phyloP scores from a whole-genome alignment of 306 rosid species.

The Quercus parvula region DNA sequence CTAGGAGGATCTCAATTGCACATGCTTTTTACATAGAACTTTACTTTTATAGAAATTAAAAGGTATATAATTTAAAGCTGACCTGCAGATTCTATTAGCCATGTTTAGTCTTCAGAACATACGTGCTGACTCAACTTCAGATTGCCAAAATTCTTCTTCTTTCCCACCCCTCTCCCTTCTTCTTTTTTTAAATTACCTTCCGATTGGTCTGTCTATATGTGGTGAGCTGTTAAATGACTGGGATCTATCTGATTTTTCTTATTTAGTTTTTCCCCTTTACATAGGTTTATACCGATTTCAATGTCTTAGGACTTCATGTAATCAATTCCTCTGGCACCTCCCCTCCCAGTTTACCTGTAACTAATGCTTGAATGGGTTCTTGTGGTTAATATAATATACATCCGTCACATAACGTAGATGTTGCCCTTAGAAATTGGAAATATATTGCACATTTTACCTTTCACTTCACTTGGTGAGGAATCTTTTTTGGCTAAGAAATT shows the following conservation, averaged over 20 bases:
- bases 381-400: background rate
- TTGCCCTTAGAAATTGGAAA: background rate
- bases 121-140: conserved; percentile 6
- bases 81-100: background rate
- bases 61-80: background rate
- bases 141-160: background rate
- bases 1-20: background rate
- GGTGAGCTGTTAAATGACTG: background rate
- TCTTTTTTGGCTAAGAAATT: background rate
- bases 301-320: background rate
- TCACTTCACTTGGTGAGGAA: background rate
- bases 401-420: background rate
- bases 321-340: background rate
- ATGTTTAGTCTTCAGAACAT: conserved; percentile 6
- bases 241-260: conserved; percentile 2
- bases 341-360: background rate
- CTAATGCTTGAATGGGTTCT: background rate
- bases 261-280: background rate
- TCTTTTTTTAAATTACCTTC: background rate
- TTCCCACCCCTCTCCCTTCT: no score
- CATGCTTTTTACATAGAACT: background rate
- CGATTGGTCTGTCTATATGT: background rate
- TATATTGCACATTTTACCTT: background rate
- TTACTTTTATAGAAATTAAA: background rate
- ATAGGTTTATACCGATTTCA: background rate